Evolutionary conservation across 2,329 filamentous ascomycete species (phyloP).

Genomic region (Fusarium verrucosum): DNA sequence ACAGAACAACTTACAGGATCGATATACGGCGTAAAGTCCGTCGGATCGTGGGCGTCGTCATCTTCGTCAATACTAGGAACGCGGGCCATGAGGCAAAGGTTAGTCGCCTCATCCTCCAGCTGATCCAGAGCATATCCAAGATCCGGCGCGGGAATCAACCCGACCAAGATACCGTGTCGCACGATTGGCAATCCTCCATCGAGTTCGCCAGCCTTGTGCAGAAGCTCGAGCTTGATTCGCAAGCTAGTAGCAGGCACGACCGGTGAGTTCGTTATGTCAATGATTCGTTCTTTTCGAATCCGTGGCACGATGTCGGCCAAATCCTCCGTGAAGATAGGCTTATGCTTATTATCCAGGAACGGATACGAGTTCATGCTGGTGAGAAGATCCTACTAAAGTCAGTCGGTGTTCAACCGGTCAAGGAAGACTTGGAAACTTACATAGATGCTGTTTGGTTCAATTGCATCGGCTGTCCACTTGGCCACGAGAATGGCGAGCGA

Average conservation of each 20-base stretch:
- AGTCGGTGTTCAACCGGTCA: slow-evolving; percentile 3
- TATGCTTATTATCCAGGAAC: slow-evolving; percentile 95
- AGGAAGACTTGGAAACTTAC: slow-evolving; percentile 55
- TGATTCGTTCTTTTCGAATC: slow-evolving; percentile 77
- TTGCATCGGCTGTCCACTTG: slow-evolving; percentile 98
- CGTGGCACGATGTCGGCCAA: slow-evolving; percentile 86
- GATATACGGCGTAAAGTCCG: slow-evolving; percentile 90
- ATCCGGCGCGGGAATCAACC: slow-evolving; percentile 92
- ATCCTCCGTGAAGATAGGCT: slow-evolving; percentile 88
- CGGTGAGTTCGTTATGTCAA: slow-evolving; percentile 87
- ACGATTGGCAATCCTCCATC: slow-evolving; percentile 92
- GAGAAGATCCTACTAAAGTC: slow-evolving; percentile 73
- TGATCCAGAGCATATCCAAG: slow-evolving; percentile 92
- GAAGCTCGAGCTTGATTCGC: slow-evolving; percentile 79
- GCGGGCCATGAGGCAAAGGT: slow-evolving; percentile 83
- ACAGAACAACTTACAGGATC: slow-evolving; percentile 72
- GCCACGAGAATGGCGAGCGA: slow-evolving; percentile 90
- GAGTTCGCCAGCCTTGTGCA: slow-evolving; percentile 87
- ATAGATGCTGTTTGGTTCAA: slow-evolving; percentile 95
- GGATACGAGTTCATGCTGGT: slow-evolving; percentile 98
- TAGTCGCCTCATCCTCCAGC: slow-evolving; percentile 76
- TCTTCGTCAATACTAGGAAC: slow-evolving; percentile 70
- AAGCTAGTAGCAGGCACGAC: slow-evolving; percentile 80
- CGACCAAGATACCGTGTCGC: slow-evolving; percentile 80
- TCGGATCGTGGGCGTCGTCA: slow-evolving; percentile 73